These are phyloP conservation scores for Artemisia argyi DNA, from an alignment of 129 eudicot species.

Conservation along the genomic window DNA sequence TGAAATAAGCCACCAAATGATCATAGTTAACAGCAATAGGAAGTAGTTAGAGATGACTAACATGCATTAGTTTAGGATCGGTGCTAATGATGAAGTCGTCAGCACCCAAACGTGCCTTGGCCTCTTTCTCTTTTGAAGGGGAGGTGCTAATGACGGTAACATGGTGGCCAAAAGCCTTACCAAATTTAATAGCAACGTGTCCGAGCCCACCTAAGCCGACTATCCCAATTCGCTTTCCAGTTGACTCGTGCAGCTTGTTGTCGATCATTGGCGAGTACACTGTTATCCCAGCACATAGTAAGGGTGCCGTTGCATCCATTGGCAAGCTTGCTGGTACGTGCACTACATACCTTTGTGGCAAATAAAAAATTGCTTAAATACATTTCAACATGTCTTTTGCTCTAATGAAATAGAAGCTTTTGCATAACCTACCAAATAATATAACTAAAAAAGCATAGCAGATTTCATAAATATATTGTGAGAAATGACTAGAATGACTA, in stretches of 20 bases:
- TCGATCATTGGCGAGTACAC: slow-evolving; percentile 62
- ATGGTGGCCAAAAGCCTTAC: slow-evolving; percentile 82
- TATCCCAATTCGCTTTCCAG: slow-evolving; percentile 59
- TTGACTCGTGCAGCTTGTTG: slow-evolving; percentile 39
- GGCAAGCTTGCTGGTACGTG: slow-evolving; percentile 70
- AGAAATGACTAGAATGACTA: too few relatives aligned
- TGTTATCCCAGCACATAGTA: slow-evolving; percentile 89
- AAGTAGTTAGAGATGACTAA: slow-evolving; percentile 9
- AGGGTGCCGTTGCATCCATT: slow-evolving; percentile 82
- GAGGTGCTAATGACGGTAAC: slow-evolving; percentile 92
- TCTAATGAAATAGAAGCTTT: too few relatives aligned
- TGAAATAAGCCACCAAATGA: too few relatives aligned
- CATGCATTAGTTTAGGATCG: slow-evolving; percentile 66
- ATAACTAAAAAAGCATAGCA: too few relatives aligned
- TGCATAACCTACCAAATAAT: too few relatives aligned
- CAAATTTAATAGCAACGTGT: slow-evolving; percentile 88
- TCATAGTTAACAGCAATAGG: too few relatives aligned
- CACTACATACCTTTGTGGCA: slow-evolving; percentile 54
- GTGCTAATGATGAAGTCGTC: slow-evolving; percentile 90
- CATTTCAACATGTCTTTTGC: background rate
- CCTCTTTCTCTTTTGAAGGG: slow-evolving; percentile 73
- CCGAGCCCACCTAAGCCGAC: slow-evolving; percentile 88
- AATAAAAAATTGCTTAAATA: background rate
- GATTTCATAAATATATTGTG: too few relatives aligned
- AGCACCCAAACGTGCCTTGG: slow-evolving; percentile 57